These are phyloP conservation scores for Leishmania aethiopica DNA, from an alignment of 208 protist species.

Conservation along the genomic window DNA sequence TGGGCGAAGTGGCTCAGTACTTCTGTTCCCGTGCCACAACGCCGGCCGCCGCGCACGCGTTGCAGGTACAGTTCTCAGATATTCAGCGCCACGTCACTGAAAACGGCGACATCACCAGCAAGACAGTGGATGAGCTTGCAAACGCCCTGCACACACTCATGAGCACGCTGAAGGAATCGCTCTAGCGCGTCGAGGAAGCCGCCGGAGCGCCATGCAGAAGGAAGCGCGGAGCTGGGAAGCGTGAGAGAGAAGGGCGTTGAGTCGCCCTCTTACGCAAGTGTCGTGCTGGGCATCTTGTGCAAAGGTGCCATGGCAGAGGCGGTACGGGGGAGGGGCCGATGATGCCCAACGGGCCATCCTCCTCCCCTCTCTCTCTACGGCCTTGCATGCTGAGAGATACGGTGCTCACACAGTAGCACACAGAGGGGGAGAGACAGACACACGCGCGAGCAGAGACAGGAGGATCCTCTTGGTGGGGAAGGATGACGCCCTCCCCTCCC, in stretches of 20 bases:
- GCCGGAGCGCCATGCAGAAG: not conserved
- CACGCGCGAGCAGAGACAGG: not conserved
- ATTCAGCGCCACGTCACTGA: conserved; percentile 25
- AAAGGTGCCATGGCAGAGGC: not conserved
- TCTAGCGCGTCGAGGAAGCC: not conserved
- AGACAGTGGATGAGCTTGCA: conserved; percentile 24
- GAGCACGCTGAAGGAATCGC: conserved; percentile 23
- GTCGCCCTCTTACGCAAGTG: too few species aligned
- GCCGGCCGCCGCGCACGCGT: conserved; percentile 16
- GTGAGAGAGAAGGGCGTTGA: not conserved
- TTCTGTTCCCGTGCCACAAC: conserved; percentile 31
- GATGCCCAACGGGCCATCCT: not conserved
- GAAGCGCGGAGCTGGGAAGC: not conserved
- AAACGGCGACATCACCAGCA: conserved; percentile 26
- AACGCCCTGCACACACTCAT: conserved; percentile 31
- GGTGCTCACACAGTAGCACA: not conserved
- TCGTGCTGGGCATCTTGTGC: not conserved
- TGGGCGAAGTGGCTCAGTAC: conserved; percentile 34
- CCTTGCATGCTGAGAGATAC: not conserved
- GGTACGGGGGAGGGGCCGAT: not conserved
- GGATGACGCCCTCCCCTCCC: not conserved
- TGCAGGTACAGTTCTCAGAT: conserved; percentile 30
- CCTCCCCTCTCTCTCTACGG: not conserved
- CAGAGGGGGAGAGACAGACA: not conserved
- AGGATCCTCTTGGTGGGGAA: not conserved